Percentiles rank a stretch among this genome's conserved stretches.
These are phyloP conservation scores for Coriaria nepalensis DNA, from an alignment of 306 rosid species.

Conservation along the genomic window DNA sequence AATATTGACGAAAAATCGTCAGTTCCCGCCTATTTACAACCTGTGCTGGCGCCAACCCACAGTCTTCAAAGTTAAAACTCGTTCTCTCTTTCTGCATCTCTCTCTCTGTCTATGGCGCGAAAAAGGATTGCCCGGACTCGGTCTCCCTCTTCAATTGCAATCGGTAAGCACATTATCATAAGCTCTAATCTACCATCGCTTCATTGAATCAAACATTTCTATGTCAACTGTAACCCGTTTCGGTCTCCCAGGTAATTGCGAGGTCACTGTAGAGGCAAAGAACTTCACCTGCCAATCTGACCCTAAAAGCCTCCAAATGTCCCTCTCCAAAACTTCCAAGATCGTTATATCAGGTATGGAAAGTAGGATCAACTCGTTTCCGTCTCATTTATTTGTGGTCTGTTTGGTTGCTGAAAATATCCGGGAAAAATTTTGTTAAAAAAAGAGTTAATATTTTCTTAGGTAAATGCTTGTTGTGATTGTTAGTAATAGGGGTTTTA, in stretches of 20 bases:
- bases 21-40: background rate
- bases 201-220: background rate
- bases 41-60: no score
- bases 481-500: background rate
- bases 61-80: background rate
- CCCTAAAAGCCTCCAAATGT: slow-evolving; percentile 27
- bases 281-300: slow-evolving; percentile 38
- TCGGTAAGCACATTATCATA: slow-evolving; percentile 30
- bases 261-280: slow-evolving; percentile 37
- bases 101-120: slow-evolving; percentile 35
- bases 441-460: background rate
- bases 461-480: background rate
- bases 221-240: slow-evolving; percentile 4
- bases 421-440: background rate
- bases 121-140: slow-evolving; percentile 19
- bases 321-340: slow-evolving; percentile 31
- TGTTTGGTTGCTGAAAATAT: background rate
- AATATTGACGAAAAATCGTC: background rate
- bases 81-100: background rate
- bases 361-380: background rate
- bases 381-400: background rate
- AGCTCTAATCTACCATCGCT: slow-evolving; percentile 14
- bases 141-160: slow-evolving; percentile 30
- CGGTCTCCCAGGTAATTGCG: slow-evolving; percentile 40
- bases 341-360: slow-evolving; percentile 38